Evolutionary conservation across 2,329 filamentous ascomycete species (phyloP).

Genomic region (Alternaria sp.): DNA sequence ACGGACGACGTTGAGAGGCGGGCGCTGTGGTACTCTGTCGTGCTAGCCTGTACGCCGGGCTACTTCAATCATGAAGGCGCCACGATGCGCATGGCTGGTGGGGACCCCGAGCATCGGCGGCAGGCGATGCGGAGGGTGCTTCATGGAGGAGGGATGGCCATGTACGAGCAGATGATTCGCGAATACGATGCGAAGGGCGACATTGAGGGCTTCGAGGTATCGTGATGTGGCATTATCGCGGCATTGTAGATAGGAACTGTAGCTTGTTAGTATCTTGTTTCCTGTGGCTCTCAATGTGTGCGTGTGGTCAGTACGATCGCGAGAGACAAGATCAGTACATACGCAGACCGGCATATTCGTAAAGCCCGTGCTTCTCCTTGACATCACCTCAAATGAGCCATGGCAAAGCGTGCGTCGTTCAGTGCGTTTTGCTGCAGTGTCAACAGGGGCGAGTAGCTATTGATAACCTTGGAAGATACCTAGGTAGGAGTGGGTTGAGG

Average conservation of each 20-base stretch:
- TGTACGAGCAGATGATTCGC: slow-evolving; percentile 8
- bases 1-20: slow-evolving; percentile 3
- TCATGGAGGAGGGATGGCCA: slow-evolving; percentile 5
- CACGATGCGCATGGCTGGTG: background rate
- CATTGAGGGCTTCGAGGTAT: slow-evolving; percentile 10
- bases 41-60: slow-evolving; percentile 17
- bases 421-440: no score
- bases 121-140: slow-evolving; percentile 6
- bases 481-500: no score
- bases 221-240: background rate
- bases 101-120: background rate
- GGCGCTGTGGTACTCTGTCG: slow-evolving; percentile 6
- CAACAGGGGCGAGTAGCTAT: no score
- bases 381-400: no score
- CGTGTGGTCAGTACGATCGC: no score
- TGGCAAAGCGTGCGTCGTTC: no score
- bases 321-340: no score
- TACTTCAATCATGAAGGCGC: slow-evolving; percentile 17
- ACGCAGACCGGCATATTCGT: no score
- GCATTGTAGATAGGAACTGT: background rate
- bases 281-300: background rate
- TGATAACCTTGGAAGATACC: no score
- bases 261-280: background rate
- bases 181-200: slow-evolving; percentile 13
- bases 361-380: no score